Conservation (phyloP, 1,284 basidiomycete genomes). For the Leccinum angustisporum region DNA sequence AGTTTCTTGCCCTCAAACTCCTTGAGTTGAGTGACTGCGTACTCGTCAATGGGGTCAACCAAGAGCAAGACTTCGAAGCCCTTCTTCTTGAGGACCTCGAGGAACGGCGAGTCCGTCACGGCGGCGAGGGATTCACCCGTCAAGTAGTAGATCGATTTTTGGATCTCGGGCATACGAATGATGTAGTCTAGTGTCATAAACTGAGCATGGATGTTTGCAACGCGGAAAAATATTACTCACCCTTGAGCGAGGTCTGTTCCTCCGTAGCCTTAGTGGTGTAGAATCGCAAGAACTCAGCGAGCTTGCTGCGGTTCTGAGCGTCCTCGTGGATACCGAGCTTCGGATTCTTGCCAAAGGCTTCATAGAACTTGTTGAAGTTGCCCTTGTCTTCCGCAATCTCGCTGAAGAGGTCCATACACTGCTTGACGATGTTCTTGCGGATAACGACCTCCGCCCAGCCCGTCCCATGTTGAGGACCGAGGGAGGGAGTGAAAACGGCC, state of each 20-base stretch:
- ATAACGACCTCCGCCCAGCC: too few relatives aligned
- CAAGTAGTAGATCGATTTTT: conserved; percentile 99
- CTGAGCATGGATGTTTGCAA: conserved; percentile 7
- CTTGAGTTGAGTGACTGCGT: conserved; percentile 97
- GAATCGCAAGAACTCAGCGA: conserved; percentile 99
- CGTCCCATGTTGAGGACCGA: too few relatives aligned
- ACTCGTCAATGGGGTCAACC: conserved; percentile 98
- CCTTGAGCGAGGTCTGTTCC: conserved; percentile 93
- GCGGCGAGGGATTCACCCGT: conserved; percentile 96
- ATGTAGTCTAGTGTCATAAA: conserved; percentile 80
- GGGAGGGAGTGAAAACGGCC: too few relatives aligned
- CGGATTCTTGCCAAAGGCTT: conserved; percentile 95
- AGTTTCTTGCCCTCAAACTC: conserved; percentile 99
- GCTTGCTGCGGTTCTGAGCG: conserved; percentile 97
- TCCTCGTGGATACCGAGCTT: conserved; percentile 99
- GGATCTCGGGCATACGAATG: conserved; percentile 98
- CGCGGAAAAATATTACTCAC: conserved; percentile 40
- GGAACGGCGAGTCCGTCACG: conserved; percentile 95
- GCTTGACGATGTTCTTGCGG: conserved; percentile 98
- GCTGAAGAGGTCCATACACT: conserved; percentile 91
- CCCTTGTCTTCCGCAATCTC: conserved; percentile 99
- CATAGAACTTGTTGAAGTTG: conserved; percentile 97
- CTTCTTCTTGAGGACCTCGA: conserved; percentile 99
- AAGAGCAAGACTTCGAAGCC: conserved; percentile 98
- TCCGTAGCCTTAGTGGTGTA: conserved; percentile 94